A percentile compares a stretch with the other conserved stretches of the same genome.
Evolutionary conservation across 2,329 filamentous ascomycete genomes (phyloP).

Genomic region (Hypocreales sp.): DNA sequence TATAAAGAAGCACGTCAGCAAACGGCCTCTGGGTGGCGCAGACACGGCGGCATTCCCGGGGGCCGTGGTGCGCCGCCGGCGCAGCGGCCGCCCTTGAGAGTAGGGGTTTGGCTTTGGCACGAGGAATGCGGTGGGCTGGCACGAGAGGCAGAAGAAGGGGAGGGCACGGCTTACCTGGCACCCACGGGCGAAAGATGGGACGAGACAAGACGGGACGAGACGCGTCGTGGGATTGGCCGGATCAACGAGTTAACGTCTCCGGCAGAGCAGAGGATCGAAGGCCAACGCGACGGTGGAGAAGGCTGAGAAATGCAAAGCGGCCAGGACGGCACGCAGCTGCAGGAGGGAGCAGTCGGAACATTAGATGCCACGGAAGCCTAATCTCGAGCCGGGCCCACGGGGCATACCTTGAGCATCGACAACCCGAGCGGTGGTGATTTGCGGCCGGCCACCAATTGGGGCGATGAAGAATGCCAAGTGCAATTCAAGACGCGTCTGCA

Average conservation of each 20-base stretch:
- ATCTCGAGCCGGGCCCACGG: constrained; percentile 3
- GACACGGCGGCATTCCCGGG: constrained; percentile 6
- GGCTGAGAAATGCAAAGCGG: constrained; percentile 16
- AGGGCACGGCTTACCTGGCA: constrained; percentile 31
- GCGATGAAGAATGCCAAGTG: not conserved
- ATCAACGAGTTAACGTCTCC: constrained; percentile 53
- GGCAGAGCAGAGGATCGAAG: constrained; percentile 28
- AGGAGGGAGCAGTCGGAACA: constrained; percentile 5
- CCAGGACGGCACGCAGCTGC: constrained; percentile 22
- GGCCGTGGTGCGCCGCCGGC: constrained; percentile 5
- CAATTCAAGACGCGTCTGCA: too few species aligned
- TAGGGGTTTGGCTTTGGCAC: constrained; percentile 11
- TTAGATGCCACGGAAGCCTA: constrained; percentile 5
- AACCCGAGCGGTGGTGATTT: not conserved
- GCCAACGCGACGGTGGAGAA: constrained; percentile 27
- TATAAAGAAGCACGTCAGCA: constrained; percentile 19
- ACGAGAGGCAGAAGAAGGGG: constrained; percentile 6
- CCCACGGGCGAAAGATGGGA: constrained; percentile 22
- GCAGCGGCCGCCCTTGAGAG: constrained; percentile 13
- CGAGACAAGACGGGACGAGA: constrained; percentile 31
- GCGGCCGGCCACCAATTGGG: not conserved
- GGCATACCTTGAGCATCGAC: constrained; percentile 14
- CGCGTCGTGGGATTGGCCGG: constrained; percentile 33
- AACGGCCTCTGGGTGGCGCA: constrained; percentile 7
- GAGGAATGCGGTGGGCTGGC: constrained; percentile 10